phyloP scores from a whole-genome alignment of 2,329 filamentous ascomycete genomes.

The Cordyceps fumosorosea region DNA sequence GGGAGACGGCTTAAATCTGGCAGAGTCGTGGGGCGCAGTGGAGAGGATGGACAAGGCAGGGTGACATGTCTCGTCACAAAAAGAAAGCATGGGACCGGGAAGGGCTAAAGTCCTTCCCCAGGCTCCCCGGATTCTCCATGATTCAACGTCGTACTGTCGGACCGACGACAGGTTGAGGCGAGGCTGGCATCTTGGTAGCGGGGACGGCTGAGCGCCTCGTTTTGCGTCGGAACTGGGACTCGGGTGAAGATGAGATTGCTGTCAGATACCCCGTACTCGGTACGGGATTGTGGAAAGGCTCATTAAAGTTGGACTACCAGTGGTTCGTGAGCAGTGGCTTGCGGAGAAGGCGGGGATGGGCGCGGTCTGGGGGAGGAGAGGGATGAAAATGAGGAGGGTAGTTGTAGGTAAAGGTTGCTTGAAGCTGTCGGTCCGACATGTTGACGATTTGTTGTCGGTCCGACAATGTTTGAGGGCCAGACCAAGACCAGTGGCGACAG shows the following conservation, averaged over 20 bases:
- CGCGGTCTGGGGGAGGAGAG: too few species aligned
- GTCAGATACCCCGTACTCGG: background rate
- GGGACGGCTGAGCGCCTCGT: background rate
- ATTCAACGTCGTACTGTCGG: background rate
- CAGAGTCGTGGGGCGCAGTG: slow-evolving; percentile 2
- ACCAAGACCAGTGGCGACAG: background rate
- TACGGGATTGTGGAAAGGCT: background rate
- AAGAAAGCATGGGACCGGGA: background rate
- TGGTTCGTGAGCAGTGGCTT: background rate
- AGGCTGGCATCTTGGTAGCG: background rate
- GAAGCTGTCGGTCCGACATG: slow-evolving; percentile 4
- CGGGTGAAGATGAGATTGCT: background rate
- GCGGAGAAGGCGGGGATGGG: background rate
- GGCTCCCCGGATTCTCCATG: background rate
- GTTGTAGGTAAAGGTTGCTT: background rate
- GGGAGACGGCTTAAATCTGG: slow-evolving; percentile 1
- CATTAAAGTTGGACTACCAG: background rate
- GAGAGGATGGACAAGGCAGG: background rate
- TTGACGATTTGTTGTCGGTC: background rate
- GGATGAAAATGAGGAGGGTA: background rate
- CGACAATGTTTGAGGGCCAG: background rate
- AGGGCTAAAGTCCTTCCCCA: background rate
- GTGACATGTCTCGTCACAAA: background rate
- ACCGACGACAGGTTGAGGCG: background rate
- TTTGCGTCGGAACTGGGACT: background rate